A percentile compares a stretch with the other conserved stretches of the same genome.
phyloP scores from a whole-genome alignment of 306 rosid genomes.

The Alnus rubra region DNA sequence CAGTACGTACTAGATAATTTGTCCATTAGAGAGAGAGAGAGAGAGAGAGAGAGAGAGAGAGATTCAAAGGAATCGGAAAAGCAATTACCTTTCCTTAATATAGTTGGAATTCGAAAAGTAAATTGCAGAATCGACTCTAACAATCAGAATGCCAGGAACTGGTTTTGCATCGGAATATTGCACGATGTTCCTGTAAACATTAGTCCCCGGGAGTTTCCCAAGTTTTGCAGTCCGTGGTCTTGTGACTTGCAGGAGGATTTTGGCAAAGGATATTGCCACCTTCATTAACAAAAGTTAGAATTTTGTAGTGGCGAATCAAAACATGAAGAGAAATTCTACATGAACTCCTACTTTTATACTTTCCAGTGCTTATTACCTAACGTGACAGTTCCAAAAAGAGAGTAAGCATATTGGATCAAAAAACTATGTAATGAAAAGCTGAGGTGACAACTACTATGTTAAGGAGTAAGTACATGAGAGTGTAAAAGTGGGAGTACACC shows the following conservation, averaged over 20 bases:
- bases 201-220: slow-evolving; percentile 67
- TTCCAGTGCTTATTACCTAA: too few relatives aligned
- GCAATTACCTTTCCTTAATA: slow-evolving; percentile 67
- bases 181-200: slow-evolving; percentile 56
- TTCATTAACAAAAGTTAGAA: slow-evolving; percentile 16
- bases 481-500: background rate
- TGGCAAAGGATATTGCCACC: slow-evolving; percentile 74
- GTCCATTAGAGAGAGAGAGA: too few relatives aligned
- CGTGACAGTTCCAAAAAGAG: background rate
- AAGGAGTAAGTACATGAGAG: too few relatives aligned
- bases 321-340: background rate
- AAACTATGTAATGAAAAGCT: too few relatives aligned
- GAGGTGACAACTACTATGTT: too few relatives aligned
- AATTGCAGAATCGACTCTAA: slow-evolving; percentile 87
- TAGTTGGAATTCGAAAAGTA: slow-evolving; percentile 89
- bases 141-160: slow-evolving; percentile 54
- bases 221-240: slow-evolving; percentile 74
- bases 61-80: background rate
- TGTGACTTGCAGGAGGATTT: slow-evolving; percentile 77
- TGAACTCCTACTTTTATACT: too few relatives aligned
- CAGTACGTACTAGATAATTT: background rate
- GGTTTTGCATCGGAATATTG: slow-evolving; percentile 70
- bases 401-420: too few relatives aligned
- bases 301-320: background rate
- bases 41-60: too few relatives aligned